Evolutionary conservation across 371 early-diverging fungal genomes (phyloP), one percentile per base, ranked within the genome.

Genomic region (Lichtheimia corymbifera): DNA sequence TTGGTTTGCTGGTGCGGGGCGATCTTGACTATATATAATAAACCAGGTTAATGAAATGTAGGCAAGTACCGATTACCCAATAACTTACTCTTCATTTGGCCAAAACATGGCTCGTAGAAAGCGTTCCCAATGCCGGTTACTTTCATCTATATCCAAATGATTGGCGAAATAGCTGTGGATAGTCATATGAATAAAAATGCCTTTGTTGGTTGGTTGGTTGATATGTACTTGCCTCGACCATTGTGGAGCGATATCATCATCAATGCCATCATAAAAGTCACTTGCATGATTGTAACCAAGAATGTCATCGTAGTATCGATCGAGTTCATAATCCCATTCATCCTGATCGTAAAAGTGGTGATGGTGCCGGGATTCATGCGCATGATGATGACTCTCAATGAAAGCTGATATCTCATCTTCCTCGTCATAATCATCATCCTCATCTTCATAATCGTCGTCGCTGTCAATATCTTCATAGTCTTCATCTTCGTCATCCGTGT

Each of bases 401-500:
- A 35, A 35, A 47, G 47, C 47, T 18, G 47, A 47, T 18, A 47
- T 18, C 5, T n/a, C 47, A 18, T 47, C 47, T 47, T 47, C n/a
- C 17, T 47, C 47, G 17, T 47, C 47, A 17, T n/a, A 47, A 17
- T 53, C n/a, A n/a, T 28, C 13, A 17, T 35, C 35, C 15, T 54
- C 54, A 17, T 41, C 14, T 6, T 55, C 55, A 42, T 17, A 12
- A 18, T 55, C 55, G 1, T 42, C 55, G n/a, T 42, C 6, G 18
- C n/a, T 12, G 35, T 55, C 22, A 20, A 35, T 20, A 6, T 35
- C 40, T 17, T 41, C 41, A 7, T 55, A 22, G 0, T 55, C 35
- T 28, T 55, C 43, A 30, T 55, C 42, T 12, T 55, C 44, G 2
- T 55, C 56, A 18, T 55, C 56, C 12, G 28, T 22, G 24, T 7